Conservation (phyloP, 768 basidiomycete species). For the Suillus variegatus region DNA sequence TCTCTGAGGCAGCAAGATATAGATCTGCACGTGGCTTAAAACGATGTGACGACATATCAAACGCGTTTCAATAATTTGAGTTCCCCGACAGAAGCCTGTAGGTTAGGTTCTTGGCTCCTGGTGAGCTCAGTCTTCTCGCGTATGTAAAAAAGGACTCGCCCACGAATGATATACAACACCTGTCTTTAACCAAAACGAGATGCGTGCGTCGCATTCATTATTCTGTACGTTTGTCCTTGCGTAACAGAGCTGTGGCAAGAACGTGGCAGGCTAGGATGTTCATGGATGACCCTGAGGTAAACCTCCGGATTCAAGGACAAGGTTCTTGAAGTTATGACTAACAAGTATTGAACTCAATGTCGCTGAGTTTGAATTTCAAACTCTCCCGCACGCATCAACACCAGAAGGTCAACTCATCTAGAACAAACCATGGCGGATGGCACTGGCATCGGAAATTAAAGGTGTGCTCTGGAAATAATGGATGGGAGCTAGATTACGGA, state of each 20-base stretch:
- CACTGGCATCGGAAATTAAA: conserved; percentile 28
- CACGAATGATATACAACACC: neutral
- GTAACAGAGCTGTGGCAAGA: neutral
- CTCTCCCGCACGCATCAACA: neutral
- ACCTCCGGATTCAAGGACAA: neutral
- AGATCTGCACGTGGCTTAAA: neutral
- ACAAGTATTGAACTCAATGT: neutral
- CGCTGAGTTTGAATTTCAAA: neutral
- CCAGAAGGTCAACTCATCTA: neutral
- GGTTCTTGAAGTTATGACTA: no score
- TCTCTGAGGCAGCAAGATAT: neutral
- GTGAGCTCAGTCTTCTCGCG: neutral
- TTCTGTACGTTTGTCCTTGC: neutral
- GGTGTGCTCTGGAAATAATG: conserved; percentile 58
- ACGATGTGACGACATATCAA: neutral
- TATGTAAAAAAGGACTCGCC: neutral
- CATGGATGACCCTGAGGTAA: neutral
- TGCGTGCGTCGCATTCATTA: no score
- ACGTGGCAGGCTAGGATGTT: neutral
- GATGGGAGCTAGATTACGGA: conserved; percentile 45
- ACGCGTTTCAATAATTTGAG: neutral
- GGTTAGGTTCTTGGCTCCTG: neutral
- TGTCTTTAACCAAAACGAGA: neutral
- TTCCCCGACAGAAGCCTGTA: neutral
- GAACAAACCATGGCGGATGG: neutral